Evolutionary conservation across 805 yeast species (phyloP).

Genomic region (Isabelozyma heimii): DNA sequence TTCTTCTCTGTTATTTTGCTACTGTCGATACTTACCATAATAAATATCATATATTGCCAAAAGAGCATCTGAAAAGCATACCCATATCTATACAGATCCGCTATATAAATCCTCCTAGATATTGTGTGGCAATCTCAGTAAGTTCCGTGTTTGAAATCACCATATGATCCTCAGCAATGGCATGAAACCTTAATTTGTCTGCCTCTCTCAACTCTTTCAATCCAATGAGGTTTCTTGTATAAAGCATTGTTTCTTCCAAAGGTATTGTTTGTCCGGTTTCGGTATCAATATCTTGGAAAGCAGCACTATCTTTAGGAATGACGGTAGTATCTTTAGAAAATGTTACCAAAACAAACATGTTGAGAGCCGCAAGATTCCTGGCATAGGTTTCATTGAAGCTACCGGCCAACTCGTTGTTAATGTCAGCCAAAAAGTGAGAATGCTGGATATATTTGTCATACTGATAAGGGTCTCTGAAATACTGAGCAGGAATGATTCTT

Average conservation of each 20-base stretch:
- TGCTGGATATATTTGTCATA: constrained; percentile 53
- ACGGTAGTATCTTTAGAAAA: constrained; percentile 65
- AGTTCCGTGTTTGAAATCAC: constrained; percentile 53
- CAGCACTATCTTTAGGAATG: constrained; percentile 70
- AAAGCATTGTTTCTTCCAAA: constrained; percentile 49
- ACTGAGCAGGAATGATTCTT: constrained; percentile 67
- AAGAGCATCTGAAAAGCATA: neutral
- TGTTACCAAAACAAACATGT: constrained; percentile 55
- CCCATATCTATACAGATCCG: neutral
- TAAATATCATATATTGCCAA: too few relatives aligned
- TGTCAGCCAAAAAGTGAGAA: constrained; percentile 59
- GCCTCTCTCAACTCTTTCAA: constrained; percentile 44
- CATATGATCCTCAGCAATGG: constrained; percentile 65
- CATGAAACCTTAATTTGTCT: constrained; percentile 45
- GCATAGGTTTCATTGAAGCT: constrained; percentile 37
- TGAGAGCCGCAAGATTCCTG: constrained; percentile 41
- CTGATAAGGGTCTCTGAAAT: constrained; percentile 60
- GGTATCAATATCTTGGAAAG: constrained; percentile 56
- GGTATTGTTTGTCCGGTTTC: constrained; percentile 40
- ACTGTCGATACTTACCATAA: too few relatives aligned
- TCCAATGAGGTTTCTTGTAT: constrained; percentile 58
- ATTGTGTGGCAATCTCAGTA: constrained; percentile 38
- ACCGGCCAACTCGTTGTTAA: constrained; percentile 57
- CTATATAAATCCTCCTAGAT: constrained; percentile 30
- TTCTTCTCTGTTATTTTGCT: too few relatives aligned